Evolutionary conservation across 257 asterid species (phyloP), one percentile per base, ranked within the genome.

Genomic region (Solanum appendiculatum): DNA sequence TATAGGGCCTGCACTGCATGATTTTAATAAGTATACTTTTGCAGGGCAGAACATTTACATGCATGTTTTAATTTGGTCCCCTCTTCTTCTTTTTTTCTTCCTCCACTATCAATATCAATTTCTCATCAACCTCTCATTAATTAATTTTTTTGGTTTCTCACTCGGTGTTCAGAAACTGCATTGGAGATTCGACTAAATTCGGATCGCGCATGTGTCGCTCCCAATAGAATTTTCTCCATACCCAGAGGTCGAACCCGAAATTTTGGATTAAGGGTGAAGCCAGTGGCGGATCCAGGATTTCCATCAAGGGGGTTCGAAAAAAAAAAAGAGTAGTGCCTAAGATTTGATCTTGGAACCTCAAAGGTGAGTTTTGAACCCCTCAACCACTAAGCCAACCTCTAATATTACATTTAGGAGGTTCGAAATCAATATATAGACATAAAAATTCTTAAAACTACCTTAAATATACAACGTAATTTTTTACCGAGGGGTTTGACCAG

Each of bases 61-160:
- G 63, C 84, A n/a, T 77, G 84, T 77, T 77, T 40, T 44, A 21
- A 72, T 68, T 85, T 64, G 82, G 87, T 68, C 86, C 90, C 83
- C 84, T 85, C 86, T 29, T 34, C 1, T 5, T 14, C 3, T 15
- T 42, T 75, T 9, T 70, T 34, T 1, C 27, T 16, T n/a, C 58
- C 58, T 23, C 60, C 63, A 25, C 84, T 77, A 40, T 77, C 37
- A 77, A 25, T 72, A 15, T 42, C 36, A 69, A 31, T 69, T 69
- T 31, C 77, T 31, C 40, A 68, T 77, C 15, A 77, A 14, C 83
- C 83, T 77, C 36, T 42, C 84, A 77, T 42, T 42, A 42, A 16
- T 40, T 51, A 51, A 18, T 51, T 16, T 2, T 18, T 51, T 51
- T 51, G 4, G 23, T 51, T 2, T 51, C 60, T 51, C 0, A 3